Evolutionary conservation across 495 filamentous ascomycete species (phyloP).

Genomic region (Talaromyces nanjingensis): DNA sequence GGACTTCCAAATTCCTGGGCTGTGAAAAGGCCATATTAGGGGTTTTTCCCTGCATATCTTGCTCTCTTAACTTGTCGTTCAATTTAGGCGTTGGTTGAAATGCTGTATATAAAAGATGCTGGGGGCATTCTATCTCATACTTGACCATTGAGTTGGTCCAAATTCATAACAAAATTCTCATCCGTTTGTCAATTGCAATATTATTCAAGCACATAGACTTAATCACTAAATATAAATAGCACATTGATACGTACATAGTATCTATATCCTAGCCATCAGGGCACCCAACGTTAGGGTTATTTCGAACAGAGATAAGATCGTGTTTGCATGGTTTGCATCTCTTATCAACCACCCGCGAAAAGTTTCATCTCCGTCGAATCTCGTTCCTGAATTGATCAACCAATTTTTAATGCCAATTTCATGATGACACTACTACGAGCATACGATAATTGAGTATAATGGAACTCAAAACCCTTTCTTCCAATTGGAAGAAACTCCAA

Average conservation of each 20-base stretch:
- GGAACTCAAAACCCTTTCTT: conserved; percentile 41
- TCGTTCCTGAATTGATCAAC: background rate
- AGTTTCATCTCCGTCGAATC: conserved; percentile 1
- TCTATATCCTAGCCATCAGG: background rate
- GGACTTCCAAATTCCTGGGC: conserved; percentile 65
- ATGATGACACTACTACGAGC: background rate
- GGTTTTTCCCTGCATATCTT: background rate
- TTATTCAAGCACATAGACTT: background rate
- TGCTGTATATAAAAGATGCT: conserved; percentile 1
- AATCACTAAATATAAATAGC: background rate
- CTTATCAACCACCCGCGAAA: conserved; percentile 5
- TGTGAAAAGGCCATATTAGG: conserved; percentile 12
- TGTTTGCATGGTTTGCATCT: conserved; percentile 11
- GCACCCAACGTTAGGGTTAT: background rate
- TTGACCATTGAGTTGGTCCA: background rate
- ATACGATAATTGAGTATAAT: conserved; percentile 16
- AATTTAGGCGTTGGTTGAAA: background rate
- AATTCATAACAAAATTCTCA: background rate
- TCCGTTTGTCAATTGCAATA: background rate
- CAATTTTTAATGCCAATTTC: background rate
- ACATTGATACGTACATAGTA: background rate
- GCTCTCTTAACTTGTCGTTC: background rate
- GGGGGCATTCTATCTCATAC: background rate
- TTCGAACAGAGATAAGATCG: background rate
- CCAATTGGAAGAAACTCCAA: conserved; percentile 74